These are phyloP conservation scores for Sanghuangporus sanghuang DNA, from an alignment of 1,284 basidiomycete genomes.

Conservation along the genomic window DNA sequence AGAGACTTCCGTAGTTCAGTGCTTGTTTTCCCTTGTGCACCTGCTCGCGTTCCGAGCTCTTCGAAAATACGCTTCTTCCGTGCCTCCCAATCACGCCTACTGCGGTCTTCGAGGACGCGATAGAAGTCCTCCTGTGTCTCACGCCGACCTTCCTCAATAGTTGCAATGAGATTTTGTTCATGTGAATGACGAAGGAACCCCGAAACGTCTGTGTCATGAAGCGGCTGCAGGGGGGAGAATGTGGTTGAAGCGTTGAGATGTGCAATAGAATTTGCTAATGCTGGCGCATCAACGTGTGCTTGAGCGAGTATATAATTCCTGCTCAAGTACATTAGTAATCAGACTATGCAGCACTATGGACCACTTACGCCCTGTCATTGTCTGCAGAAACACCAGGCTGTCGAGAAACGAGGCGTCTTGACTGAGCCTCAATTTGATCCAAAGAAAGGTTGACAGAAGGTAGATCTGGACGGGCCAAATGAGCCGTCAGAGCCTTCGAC, in stretches of 20 bases:
- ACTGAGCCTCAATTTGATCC: conserved; percentile 90
- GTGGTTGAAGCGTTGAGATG: conserved; percentile 81
- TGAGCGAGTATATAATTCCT: conserved; percentile 86
- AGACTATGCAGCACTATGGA: not conserved
- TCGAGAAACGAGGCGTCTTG: conserved; percentile 69
- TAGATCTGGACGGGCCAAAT: conserved; percentile 71
- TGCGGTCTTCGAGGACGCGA: conserved; percentile 68
- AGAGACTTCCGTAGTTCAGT: conserved; percentile 55
- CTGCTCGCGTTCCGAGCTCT: conserved; percentile 70
- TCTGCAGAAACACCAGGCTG: conserved; percentile 60
- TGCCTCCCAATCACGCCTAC: conserved; percentile 82
- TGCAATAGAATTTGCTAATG: conserved; percentile 73
- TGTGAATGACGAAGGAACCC: conserved; percentile 88
- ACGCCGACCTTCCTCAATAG: conserved; percentile 85
- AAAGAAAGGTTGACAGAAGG: conserved; percentile 84
- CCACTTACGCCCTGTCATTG: conserved; percentile 67
- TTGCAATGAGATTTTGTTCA: conserved; percentile 90
- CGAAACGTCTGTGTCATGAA: conserved; percentile 87
- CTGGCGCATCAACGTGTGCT: conserved; percentile 83
- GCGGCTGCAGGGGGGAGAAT: conserved; percentile 83
- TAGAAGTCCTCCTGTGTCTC: conserved; percentile 88
- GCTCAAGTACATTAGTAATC: conserved; percentile 8
- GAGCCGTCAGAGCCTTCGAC: conserved; percentile 69
- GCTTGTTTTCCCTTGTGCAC: conserved; percentile 42
- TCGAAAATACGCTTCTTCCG: conserved; percentile 89